Conservation (phyloP, 2,329 filamentous ascomycete species). For the Mycogone perniciosa region DNA sequence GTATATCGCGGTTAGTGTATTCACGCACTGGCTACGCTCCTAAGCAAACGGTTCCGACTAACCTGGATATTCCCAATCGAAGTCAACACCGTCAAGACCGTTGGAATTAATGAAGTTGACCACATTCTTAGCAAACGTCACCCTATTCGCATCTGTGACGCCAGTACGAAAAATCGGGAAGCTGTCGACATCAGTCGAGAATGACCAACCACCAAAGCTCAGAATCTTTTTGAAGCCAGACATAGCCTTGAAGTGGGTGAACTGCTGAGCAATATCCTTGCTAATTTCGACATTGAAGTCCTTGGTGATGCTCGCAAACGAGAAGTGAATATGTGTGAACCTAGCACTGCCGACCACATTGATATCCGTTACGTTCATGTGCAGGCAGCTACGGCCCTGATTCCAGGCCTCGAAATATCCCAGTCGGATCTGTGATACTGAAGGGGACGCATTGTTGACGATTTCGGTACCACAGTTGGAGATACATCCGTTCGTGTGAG, state of each 20-base stretch:
- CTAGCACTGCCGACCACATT: slow-evolving; percentile 14
- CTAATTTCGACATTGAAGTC: slow-evolving; percentile 18
- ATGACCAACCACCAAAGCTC: slow-evolving; percentile 25
- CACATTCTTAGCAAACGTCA: slow-evolving; percentile 26
- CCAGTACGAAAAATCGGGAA: slow-evolving; percentile 16
- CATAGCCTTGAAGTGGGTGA: slow-evolving; percentile 19
- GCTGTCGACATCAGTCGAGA: slow-evolving; percentile 12
- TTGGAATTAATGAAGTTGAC: slow-evolving; percentile 32
- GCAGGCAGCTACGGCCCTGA: slow-evolving; percentile 5
- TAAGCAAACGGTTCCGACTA: background rate
- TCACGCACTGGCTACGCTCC: slow-evolving; percentile 4
- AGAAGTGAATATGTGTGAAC: slow-evolving; percentile 20
- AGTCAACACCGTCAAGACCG: slow-evolving; percentile 33
- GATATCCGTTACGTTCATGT: slow-evolving; percentile 8
- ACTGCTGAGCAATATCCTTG: slow-evolving; percentile 13
- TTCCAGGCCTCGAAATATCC: background rate
- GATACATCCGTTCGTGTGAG: slow-evolving; percentile 15
- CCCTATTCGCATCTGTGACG: slow-evolving; percentile 23
- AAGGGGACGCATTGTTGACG: background rate
- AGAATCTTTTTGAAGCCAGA: slow-evolving; percentile 21
- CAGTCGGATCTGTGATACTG: background rate
- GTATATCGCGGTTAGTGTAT: background rate
- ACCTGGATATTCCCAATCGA: slow-evolving; percentile 37
- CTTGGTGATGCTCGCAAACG: slow-evolving; percentile 17
- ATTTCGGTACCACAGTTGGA: slow-evolving; percentile 19